Conservation (phyloP, 108 stramenopile genomes). For the Nannochloropsis salina region DNA sequence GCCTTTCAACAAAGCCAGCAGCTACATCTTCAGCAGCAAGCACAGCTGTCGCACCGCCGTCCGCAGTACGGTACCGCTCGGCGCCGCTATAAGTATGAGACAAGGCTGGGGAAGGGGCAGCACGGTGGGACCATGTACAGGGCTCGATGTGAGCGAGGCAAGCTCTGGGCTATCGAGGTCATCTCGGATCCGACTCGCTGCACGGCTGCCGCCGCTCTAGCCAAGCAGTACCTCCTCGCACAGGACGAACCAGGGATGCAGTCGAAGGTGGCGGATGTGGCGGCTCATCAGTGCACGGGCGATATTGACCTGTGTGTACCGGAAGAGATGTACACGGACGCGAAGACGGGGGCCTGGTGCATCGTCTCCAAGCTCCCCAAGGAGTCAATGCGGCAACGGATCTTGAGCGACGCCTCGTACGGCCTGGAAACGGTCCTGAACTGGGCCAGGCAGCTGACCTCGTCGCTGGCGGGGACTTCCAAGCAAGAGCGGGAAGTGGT, state of each 20-base stretch:
- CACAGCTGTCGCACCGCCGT: not conserved
- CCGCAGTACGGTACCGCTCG: not conserved
- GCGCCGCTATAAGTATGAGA: constrained; percentile 14
- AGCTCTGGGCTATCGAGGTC: constrained; percentile 3
- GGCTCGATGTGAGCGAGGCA: constrained; percentile 8
- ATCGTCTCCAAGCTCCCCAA: constrained; percentile 7
- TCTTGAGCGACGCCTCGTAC: constrained; percentile 10
- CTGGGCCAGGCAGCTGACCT: not conserved
- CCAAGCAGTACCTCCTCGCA: constrained; percentile 1
- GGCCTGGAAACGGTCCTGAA: not conserved
- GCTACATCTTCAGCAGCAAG: not conserved
- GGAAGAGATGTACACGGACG: not conserved
- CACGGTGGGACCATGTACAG: not conserved
- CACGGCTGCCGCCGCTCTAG: constrained; percentile 5
- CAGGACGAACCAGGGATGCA: constrained; percentile 17
- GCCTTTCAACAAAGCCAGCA: not conserved
- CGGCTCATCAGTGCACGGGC: not conserved
- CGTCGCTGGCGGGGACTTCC: not conserved
- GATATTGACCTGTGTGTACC: not conserved
- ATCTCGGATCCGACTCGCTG: not conserved
- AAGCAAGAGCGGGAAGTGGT: not conserved
- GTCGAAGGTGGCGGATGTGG: not conserved
- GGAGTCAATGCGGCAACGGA: constrained; percentile 14
- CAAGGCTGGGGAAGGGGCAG: not conserved
- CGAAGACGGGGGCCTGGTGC: not conserved